Evolutionary conservation across 106 monocot species (phyloP).

Genomic region (Vanilla planifolia): DNA sequence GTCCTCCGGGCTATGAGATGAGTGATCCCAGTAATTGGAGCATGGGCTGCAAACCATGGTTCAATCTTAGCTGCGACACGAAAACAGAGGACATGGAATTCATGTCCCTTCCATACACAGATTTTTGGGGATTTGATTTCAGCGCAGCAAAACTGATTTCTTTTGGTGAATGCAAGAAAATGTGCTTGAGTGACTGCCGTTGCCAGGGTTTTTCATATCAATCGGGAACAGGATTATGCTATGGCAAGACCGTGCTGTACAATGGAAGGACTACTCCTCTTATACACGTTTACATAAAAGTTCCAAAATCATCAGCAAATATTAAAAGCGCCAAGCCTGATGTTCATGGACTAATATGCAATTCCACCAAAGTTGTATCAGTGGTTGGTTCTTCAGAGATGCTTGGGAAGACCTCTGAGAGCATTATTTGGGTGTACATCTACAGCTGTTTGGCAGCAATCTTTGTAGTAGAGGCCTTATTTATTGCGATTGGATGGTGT

Average conservation of each 20-base stretch:
- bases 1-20: constrained; percentile 43
- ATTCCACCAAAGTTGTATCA: neutral
- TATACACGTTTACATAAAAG: constrained; percentile 37
- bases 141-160: constrained; percentile 2
- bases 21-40: constrained; percentile 41
- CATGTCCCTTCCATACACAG: constrained; percentile 12
- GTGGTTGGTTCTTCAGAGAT: neutral
- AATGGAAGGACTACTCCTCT: constrained; percentile 28
- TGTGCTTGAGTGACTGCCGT: constrained; percentile 23
- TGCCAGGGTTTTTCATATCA: constrained; percentile 46
- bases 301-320: neutral
- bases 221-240: constrained; percentile 28
- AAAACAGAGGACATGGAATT: constrained; percentile 16
- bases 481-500: constrained; percentile 47
- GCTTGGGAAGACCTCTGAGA: neutral
- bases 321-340: constrained; percentile 1
- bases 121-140: constrained; percentile 58
- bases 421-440: constrained; percentile 18
- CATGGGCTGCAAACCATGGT: constrained; percentile 40
- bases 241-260: constrained; percentile 27
- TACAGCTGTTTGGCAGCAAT: constrained; percentile 34
- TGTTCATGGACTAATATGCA: constrained; percentile 9
- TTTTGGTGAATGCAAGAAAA: constrained; percentile 24
- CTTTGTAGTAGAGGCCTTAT: constrained; percentile 32
- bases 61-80: constrained; percentile 14